Conservation (phyloP, 805 yeast species). For the Saturnispora gosingensis region DNA sequence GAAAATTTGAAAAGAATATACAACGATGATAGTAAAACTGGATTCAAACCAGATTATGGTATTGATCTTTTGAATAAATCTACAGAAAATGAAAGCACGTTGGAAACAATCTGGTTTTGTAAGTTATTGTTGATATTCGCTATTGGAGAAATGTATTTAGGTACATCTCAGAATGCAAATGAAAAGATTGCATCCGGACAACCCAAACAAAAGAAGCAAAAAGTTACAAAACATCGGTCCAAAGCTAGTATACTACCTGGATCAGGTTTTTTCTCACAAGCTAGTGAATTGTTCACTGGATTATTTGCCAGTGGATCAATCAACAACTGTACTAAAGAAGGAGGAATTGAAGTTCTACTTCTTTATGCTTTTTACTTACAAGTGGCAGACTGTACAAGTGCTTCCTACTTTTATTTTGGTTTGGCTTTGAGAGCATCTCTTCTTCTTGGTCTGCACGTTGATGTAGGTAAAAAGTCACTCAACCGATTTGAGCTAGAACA, state of each 20-base stretch:
- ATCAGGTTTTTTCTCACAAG: constrained; percentile 67
- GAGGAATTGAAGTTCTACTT: constrained; percentile 68
- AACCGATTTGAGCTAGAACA: constrained; percentile 48
- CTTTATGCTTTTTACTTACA: constrained; percentile 72
- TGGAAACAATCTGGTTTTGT: constrained; percentile 77
- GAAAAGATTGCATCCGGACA: constrained; percentile 27
- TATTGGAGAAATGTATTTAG: constrained; percentile 74
- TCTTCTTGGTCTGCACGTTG: constrained; percentile 74
- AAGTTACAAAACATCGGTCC: background rate
- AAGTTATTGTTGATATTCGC: constrained; percentile 66
- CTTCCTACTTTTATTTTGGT: constrained; percentile 74
- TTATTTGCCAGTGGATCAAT: constrained; percentile 72
- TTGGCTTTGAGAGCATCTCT: constrained; percentile 64
- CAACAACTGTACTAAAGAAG: constrained; percentile 68
- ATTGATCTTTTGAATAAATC: constrained; percentile 18
- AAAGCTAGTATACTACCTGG: constrained; percentile 54
- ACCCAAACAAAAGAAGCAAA: constrained; percentile 21
- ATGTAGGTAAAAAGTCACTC: constrained; percentile 56
- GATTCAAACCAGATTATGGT: constrained; percentile 25
- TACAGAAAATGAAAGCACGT: constrained; percentile 40
- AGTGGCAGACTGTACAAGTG: constrained; percentile 77
- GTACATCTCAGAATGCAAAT: constrained; percentile 59
- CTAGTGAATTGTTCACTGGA: constrained; percentile 71
- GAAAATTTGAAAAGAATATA: constrained; percentile 55
- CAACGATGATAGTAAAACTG: constrained; percentile 32